Evolutionary conservation across 2,329 filamentous ascomycete genomes (phyloP), one percentile per base, ranked within the genome.

Genomic region (Aspergillus luchuensis): DNA sequence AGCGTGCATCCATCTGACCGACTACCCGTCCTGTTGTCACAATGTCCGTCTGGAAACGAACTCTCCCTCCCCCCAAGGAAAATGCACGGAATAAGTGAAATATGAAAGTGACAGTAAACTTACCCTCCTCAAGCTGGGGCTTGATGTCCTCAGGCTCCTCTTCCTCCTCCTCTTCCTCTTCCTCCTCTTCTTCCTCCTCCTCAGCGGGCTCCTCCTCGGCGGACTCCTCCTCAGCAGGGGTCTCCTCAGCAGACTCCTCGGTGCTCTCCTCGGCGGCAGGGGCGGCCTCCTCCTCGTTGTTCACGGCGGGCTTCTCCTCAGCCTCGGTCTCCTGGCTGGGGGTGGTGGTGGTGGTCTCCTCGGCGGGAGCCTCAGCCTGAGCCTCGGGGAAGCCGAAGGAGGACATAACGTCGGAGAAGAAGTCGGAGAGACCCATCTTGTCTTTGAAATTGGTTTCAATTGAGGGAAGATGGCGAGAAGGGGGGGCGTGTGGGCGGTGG

Each of bases 41-140:
- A 15, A 15, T 36, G 33, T 36, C 33, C 33, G 33, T 36, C 33
- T 36, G 33, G 33, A 36, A 36, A 36, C 11, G 33, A 13, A 15
- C 33, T 36, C 17, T 19, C 17, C 4, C 11, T 33, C 30, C 33
- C 33, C 5, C 28, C 28, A 11, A 30, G 28, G 28, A 30, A 30
- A 30, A 11, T 30, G 28, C 28, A 30, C 28, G 8, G 28, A 11
- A 30, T 11, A 11, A 30, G 28, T 30, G 28, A 30, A 11, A 30
- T 11, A 36, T 13, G 33, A 36, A 13, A 36, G 3, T 30, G 30
- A 8, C 49, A 56, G 33, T 36, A 36, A 36, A 88, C 91, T 85
- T 80, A 98, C 95, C 92, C 87, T 96, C 92, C 81, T 96, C 91
- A 64, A 98, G 81, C 78, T 87, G 86, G 64, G 93, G 91, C 86